Base-by-base conservation (phyloP, 805 yeast genomes). In the Teunomyces aglyptinius region DNA sequence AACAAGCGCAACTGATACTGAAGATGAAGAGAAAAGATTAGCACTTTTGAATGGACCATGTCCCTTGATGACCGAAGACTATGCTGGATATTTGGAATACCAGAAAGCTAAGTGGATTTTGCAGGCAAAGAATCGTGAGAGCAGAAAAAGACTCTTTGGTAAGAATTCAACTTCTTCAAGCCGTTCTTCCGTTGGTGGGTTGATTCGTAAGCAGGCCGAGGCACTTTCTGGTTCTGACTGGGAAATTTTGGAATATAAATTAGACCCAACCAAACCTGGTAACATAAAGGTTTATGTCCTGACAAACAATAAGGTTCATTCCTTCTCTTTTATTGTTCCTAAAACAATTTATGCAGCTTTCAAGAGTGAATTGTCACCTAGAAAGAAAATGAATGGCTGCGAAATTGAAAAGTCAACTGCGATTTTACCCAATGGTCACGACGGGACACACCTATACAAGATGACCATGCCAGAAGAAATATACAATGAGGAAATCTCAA, bases 21-120 rank as follows among this genome's bases (percentile, higher is more conserved):
- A 71, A 31, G 79, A 75, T 45, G 82, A 79, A 40, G 82, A 80
- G 45, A 54, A 74, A 28, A 72, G 70, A 35, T 77, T 78, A 57
- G 73, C 73, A 11, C 49, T 80, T 3, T 58, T 80, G 46, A 73
- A 68, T 46, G 80, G 77, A 1, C 66, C 73, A 3, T 82, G 87
- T 61, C 95, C 95, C 1, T 75, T 82, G 5, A 83, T 86, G 64
- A 67, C 71, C 0, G 83, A 72, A 11, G 90, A 87, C 55, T 87
- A 87, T 64, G 76, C 62, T 13, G 85, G 78, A 0, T 87, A 86
- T 70, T 70, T 94, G 49, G 67, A 69, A 26, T 86, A 86, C 58
- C 92, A 87, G 64, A 90, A 92, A 63, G 76, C 82, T n/a, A 88
- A 88, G 59, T 94, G 99, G 99, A 79, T 70, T 41, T 70, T 81